Percentiles rank a stretch among this genome's conserved stretches.
These are phyloP conservation scores for Yamadazyma spencermartinsiae DNA, from an alignment of 1,139 yeast genomes.

Conservation along the genomic window DNA sequence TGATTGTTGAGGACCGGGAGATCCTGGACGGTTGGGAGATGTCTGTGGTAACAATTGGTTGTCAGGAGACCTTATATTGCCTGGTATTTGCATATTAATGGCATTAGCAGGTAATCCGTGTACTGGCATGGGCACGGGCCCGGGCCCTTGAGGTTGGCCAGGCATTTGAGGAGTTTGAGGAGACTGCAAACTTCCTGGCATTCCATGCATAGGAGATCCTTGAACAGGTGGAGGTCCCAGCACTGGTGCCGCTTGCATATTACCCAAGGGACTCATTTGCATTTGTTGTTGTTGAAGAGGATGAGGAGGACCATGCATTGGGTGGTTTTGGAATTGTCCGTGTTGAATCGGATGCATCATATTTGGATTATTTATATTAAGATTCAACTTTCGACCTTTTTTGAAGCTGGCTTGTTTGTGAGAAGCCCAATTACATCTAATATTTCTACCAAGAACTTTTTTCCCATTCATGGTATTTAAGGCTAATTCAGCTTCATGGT, in stretches of 20 bases:
- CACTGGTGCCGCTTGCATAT: not conserved
- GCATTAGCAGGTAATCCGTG: constrained; percentile 1
- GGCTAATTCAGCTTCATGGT: constrained; percentile 73
- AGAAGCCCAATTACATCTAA: constrained; percentile 88
- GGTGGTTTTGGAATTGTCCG: not conserved
- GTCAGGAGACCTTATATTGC: not conserved
- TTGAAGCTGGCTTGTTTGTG: constrained; percentile 50
- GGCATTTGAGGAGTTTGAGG: not conserved
- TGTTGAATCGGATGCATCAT: constrained; percentile 2
- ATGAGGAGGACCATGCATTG: constrained; percentile 3
- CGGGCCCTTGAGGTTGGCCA: not conserved
- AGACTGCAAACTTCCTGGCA: not conserved
- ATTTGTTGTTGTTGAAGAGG: constrained; percentile 1
- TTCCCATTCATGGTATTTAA: constrained; percentile 75
- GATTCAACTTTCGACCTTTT: constrained; percentile 2
- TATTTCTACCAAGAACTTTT: constrained; percentile 69
- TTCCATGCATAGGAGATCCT: constrained; percentile 3
- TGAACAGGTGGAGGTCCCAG: constrained; percentile 1
- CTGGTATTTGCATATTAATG: not conserved
- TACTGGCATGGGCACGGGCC: not conserved
- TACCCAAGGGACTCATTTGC: not conserved
- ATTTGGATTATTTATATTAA: constrained; percentile 1
- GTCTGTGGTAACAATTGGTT: not conserved
- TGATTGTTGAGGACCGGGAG: not conserved
- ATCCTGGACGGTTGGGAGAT: not conserved